These are phyloP conservation scores for Penicillium alfredii DNA, from an alignment of 495 filamentous ascomycete genomes.

Conservation along the genomic window DNA sequence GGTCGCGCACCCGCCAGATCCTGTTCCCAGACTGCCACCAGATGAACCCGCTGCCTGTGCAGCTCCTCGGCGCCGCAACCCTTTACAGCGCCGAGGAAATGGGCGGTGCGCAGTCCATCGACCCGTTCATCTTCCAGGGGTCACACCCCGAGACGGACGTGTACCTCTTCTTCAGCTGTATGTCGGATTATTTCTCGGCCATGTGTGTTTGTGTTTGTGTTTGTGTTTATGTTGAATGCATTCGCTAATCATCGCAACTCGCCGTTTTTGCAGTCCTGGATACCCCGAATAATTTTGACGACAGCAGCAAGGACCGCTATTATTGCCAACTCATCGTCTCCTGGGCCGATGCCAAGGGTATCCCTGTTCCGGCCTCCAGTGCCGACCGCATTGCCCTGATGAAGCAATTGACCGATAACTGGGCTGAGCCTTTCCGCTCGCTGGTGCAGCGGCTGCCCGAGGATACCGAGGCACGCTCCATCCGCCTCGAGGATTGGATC, in stretches of 20 bases:
- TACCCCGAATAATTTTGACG: constrained; percentile 41
- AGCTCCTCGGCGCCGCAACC: constrained; percentile 42
- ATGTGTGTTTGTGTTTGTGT: background rate
- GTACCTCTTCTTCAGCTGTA: constrained; percentile 52
- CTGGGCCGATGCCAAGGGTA: constrained; percentile 42
- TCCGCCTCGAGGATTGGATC: constrained; percentile 54
- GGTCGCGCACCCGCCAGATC: constrained; percentile 37
- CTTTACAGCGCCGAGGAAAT: constrained; percentile 36
- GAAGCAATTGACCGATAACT: constrained; percentile 45
- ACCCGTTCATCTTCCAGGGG: constrained; percentile 58
- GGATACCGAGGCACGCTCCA: constrained; percentile 41
- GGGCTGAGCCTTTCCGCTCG: constrained; percentile 51
- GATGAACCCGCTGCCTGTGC: constrained; percentile 42
- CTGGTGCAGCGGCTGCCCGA: constrained; percentile 41
- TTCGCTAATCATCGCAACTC: too few relatives aligned
- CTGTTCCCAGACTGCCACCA: constrained; percentile 29
- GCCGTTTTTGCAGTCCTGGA: constrained; percentile 32
- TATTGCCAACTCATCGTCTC: constrained; percentile 48
- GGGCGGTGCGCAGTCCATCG: constrained; percentile 41
- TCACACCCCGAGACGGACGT: constrained; percentile 49
- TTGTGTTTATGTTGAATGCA: too few relatives aligned
- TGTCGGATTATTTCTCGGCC: background rate
- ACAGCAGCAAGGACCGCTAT: constrained; percentile 31
- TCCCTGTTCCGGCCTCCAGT: constrained; percentile 37
- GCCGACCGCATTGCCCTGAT: constrained; percentile 44